A percentile compares a stretch with the other conserved stretches of the same genome.
Conservation (phyloP, 2,329 filamentous ascomycete species). For the Ophiocordyceps sinensis region DNA sequence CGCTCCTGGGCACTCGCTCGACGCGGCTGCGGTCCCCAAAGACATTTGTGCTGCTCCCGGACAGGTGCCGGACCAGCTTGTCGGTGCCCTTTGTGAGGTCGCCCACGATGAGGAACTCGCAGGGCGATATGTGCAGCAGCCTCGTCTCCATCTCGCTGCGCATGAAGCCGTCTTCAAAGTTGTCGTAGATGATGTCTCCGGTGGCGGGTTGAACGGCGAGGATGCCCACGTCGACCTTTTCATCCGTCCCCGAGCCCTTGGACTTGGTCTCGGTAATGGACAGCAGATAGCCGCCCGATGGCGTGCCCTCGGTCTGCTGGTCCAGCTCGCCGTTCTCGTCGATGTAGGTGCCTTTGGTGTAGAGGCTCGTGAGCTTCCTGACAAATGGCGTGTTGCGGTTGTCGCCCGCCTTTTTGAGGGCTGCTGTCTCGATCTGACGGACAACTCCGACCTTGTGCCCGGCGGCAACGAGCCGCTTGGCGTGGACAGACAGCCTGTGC, state of each 20-base stretch:
- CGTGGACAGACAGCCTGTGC: slow-evolving; percentile 81
- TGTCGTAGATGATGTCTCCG: slow-evolving; percentile 89
- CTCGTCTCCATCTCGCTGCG: slow-evolving; percentile 88
- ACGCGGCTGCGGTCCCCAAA: slow-evolving; percentile 84
- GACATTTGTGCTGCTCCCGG: slow-evolving; percentile 77
- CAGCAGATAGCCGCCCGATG: slow-evolving; percentile 72
- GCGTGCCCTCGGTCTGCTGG: slow-evolving; percentile 26
- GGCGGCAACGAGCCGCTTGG: slow-evolving; percentile 80
- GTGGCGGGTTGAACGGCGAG: slow-evolving; percentile 91
- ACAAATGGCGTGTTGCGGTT: slow-evolving; percentile 89
- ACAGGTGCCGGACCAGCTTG: slow-evolving; percentile 80
- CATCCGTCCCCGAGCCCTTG: slow-evolving; percentile 71
- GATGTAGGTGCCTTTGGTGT: slow-evolving; percentile 96
- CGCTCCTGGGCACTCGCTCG: slow-evolving; percentile 60
- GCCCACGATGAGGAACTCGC: slow-evolving; percentile 87
- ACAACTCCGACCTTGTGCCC: slow-evolving; percentile 96
- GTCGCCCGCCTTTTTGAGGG: slow-evolving; percentile 86
- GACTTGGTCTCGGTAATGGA: slow-evolving; percentile 79
- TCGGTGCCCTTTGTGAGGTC: slow-evolving; percentile 82
- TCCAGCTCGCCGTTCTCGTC: slow-evolving; percentile 80
- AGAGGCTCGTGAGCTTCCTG: slow-evolving; percentile 86
- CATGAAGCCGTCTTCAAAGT: slow-evolving; percentile 97
- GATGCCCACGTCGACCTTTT: slow-evolving; percentile 83
- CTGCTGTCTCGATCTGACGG: slow-evolving; percentile 85
- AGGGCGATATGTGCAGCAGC: slow-evolving; percentile 88